phyloP scores from a whole-genome alignment of 495 filamentous ascomycete genomes.

The Talaromyces proteolyticus region DNA sequence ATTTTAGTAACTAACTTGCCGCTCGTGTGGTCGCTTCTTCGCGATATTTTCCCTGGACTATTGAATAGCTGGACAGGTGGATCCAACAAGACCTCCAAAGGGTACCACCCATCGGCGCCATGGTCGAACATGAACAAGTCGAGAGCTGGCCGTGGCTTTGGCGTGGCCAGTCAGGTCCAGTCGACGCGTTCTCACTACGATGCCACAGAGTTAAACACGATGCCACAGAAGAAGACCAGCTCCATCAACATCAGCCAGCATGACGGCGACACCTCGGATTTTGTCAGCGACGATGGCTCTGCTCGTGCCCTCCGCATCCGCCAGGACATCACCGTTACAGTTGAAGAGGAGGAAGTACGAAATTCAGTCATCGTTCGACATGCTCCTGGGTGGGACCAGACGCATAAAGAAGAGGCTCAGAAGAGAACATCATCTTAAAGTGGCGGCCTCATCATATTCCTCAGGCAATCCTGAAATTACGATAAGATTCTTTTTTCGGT shows the following conservation, averaged over 20 bases:
- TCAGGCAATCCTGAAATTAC: no score
- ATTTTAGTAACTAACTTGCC: slow-evolving; percentile 62
- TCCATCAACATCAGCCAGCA: slow-evolving; percentile 20
- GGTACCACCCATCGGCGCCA: slow-evolving; percentile 30
- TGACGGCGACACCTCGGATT: slow-evolving; percentile 21
- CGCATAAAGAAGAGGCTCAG: neutral
- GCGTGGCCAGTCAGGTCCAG: slow-evolving; percentile 23
- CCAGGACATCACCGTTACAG: slow-evolving; percentile 40
- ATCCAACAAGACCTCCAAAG: slow-evolving; percentile 28
- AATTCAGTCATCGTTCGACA: neutral
- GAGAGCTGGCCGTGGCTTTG: slow-evolving; percentile 21
- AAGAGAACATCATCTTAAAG: neutral
- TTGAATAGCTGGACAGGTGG: slow-evolving; percentile 39
- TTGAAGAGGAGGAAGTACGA: slow-evolving; percentile 21
- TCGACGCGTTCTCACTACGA: slow-evolving; percentile 21
- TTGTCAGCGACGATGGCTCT: slow-evolving; percentile 33
- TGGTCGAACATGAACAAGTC: slow-evolving; percentile 31
- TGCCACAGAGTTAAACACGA: slow-evolving; percentile 23
- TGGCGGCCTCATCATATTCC: no score
- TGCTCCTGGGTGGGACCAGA: neutral
- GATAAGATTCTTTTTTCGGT: no score
- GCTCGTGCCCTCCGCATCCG: slow-evolving; percentile 37
- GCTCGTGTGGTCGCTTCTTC: slow-evolving; percentile 57
- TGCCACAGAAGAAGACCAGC: slow-evolving; percentile 26
- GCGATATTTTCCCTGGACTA: slow-evolving; percentile 50